Conservation (phyloP, 805 yeast species). For the Zygoascus flipseniorum region DNA sequence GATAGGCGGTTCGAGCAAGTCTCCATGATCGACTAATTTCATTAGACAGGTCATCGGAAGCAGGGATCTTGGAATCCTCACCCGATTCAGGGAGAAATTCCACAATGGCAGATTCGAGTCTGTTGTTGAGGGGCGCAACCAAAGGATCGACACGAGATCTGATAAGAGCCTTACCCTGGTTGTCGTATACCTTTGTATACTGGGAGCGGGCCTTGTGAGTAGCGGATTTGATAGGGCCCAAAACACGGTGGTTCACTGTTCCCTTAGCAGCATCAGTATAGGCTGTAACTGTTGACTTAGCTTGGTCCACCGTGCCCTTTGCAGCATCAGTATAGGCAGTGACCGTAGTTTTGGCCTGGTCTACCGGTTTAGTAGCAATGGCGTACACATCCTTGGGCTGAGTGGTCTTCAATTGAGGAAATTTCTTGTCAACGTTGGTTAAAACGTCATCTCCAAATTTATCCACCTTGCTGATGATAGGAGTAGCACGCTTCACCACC, state of each 20-base stretch:
- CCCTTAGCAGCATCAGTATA: neutral
- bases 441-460: conserved; percentile 49
- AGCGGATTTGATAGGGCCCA: conserved; percentile 33
- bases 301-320: neutral
- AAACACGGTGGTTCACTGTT: conserved; percentile 38
- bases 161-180: conserved; percentile 53
- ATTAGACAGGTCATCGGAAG: conserved; percentile 40
- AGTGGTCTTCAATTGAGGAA: conserved; percentile 54
- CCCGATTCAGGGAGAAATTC: conserved; percentile 37
- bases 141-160: conserved; percentile 57
- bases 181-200: conserved; percentile 44
- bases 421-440: conserved; percentile 43
- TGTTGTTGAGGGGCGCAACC: conserved; percentile 51
- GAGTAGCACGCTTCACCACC: conserved; percentile 32
- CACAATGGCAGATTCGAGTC: conserved; percentile 38
- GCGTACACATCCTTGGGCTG: conserved; percentile 45
- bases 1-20: conserved; percentile 33
- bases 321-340: conserved; percentile 11
- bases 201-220: conserved; percentile 41
- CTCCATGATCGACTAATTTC: conserved; percentile 48
- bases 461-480: conserved; percentile 43
- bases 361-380: conserved; percentile 31
- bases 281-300: conserved; percentile 2
- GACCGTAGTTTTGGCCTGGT: conserved; percentile 28
- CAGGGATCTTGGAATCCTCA: conserved; percentile 24